phyloP scores from a whole-genome alignment of 192 early-diverging fungal species.

The Umbelopsis sp. region DNA sequence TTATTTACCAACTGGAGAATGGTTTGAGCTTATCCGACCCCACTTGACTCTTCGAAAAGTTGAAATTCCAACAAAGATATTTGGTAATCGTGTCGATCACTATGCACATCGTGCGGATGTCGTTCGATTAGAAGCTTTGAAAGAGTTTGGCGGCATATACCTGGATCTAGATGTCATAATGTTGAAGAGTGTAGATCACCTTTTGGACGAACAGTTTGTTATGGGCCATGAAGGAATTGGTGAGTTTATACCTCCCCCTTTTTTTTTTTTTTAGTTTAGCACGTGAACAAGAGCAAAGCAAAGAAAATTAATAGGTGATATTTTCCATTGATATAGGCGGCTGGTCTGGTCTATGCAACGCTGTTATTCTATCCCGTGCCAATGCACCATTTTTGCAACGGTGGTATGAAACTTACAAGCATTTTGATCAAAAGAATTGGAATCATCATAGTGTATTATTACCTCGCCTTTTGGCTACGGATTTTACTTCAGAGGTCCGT shows the following conservation, averaged over 20 bases:
- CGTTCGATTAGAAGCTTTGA: slow-evolving; percentile 43
- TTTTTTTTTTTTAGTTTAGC: background rate
- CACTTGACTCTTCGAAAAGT: slow-evolving; percentile 36
- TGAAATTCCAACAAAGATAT: slow-evolving; percentile 40
- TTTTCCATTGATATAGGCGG: slow-evolving; percentile 23
- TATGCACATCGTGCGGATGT: slow-evolving; percentile 53
- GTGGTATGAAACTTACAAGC: slow-evolving; percentile 49
- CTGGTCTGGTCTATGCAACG: slow-evolving; percentile 49
- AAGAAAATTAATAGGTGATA: too few relatives aligned
- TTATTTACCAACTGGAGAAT: slow-evolving; percentile 37
- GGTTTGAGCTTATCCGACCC: slow-evolving; percentile 38
- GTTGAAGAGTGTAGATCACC: slow-evolving; percentile 44
- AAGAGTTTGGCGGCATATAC: slow-evolving; percentile 54
- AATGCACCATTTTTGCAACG: slow-evolving; percentile 45
- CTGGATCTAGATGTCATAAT: slow-evolving; percentile 55
- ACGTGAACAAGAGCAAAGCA: too few relatives aligned
- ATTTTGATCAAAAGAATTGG: slow-evolving; percentile 45
- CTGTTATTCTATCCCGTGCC: slow-evolving; percentile 44
- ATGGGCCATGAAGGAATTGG: slow-evolving; percentile 52
- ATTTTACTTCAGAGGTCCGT: slow-evolving; percentile 29
- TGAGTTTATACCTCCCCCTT: slow-evolving; percentile 14
- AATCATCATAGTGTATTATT: slow-evolving; percentile 47
- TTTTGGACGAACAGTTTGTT: slow-evolving; percentile 48
- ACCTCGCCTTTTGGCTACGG: slow-evolving; percentile 36
- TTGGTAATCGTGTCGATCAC: slow-evolving; percentile 40